Base-by-base conservation (phyloP, 176 grass and related monocot genomes). In the Tillandsia fasciculata region DNA sequence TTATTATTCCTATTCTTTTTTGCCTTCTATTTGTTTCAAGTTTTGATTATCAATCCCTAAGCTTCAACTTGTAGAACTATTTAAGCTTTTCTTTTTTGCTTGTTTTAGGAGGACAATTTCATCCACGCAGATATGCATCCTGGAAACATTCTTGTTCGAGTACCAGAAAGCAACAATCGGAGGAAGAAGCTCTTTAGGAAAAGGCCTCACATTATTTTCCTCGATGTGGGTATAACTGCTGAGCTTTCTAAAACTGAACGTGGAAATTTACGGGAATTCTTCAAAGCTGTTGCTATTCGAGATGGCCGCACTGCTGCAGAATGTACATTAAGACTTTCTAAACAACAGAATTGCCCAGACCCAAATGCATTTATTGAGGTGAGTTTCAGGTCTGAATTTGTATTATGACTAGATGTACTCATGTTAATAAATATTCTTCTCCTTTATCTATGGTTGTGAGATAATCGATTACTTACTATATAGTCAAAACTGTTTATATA, bases 121-220 rank as follows among this genome's bases (percentile, higher is more conserved):
- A 85, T 97, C 83, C 93, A 97, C 75, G 93, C 88, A 2, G 93
- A 97, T 77, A 87, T 97, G 89, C 93, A 97, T 81, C 93, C 93
- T 59, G 93, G 93, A 51, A 97, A 97, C 65, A 92, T 97, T 73
- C 88, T 97, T 76, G 93, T 97, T 26, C 89, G 93, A 64, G 48
- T 85, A 71, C 80, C 85, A 63, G 74, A 89, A 15, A 83, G 7
- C 66, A 90, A 87, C 70, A 61, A 10, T 67, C 74, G 69, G 11
- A 85, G 77, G 70, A 96, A 78, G 79, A 80, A 72, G 11, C 75
- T 96, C 61, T 89, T 88, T 65, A 89, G 92, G 72, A 61, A 83
- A 61, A 92, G 88, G 71, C 93, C 93, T 26, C 88, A 97, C 68
- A 51, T 97, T 53, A 86, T 97, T 64, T 97, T 92, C 82, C 86